These are phyloP conservation scores for Monosporascus ibericus DNA, from an alignment of 2,329 filamentous ascomycete species.

Conservation along the genomic window DNA sequence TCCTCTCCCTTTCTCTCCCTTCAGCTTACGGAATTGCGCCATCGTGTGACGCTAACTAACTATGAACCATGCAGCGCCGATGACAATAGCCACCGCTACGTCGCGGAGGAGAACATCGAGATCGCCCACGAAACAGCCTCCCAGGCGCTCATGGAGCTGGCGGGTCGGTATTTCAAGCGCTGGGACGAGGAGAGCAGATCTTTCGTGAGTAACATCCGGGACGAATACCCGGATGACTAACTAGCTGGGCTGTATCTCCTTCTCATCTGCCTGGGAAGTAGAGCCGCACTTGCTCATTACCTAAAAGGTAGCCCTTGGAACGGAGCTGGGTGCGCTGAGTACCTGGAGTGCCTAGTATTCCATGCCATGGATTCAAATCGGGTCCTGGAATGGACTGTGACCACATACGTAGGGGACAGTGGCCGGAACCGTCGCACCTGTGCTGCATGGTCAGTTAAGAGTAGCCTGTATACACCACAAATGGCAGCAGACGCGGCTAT, in stretches of 20 bases:
- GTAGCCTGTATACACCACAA: no score
- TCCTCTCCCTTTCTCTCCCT: not conserved
- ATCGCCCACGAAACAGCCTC: constrained; percentile 33
- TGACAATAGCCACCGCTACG: constrained; percentile 56
- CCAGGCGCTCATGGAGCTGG: constrained; percentile 41
- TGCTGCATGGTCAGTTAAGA: no score
- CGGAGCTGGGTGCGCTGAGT: no score
- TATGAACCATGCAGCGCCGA: constrained; percentile 32
- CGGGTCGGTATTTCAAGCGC: constrained; percentile 59
- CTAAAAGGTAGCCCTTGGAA: no score
- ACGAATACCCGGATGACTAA: constrained; percentile 63
- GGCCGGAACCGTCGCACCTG: no score
- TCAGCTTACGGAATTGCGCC: not conserved
- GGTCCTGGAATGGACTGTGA: no score
- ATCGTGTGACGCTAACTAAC: not conserved
- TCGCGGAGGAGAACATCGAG: constrained; percentile 62
- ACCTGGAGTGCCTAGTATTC: no score
- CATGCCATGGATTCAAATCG: no score
- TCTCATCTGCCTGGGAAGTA: no score
- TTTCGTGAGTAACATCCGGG: constrained; percentile 60
- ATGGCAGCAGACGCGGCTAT: no score
- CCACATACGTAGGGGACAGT: no score
- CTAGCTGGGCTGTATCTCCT: not conserved
- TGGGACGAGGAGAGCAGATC: constrained; percentile 43
- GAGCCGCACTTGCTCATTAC: no score